Evolutionary conservation across 2,329 filamentous ascomycete species (phyloP).

Genomic region (Periconia macrospinosa): DNA sequence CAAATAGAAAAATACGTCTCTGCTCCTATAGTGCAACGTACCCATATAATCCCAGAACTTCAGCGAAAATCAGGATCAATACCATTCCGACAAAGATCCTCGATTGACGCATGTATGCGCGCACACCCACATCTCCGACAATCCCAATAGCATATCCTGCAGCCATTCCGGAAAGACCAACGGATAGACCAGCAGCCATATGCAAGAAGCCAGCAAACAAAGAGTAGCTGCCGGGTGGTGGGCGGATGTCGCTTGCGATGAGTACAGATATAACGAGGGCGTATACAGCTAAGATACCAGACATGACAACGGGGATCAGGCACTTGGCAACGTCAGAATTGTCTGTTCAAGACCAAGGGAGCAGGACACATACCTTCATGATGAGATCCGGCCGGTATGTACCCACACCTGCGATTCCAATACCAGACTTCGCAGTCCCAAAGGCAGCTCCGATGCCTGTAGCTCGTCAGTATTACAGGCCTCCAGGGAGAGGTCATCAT

Average conservation of each 20-base stretch:
- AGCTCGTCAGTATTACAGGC: constrained; percentile 17
- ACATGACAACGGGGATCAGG: constrained; percentile 92
- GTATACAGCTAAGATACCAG: constrained; percentile 98
- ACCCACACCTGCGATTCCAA: constrained; percentile 83
- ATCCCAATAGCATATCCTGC: constrained; percentile 76
- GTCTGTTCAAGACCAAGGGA: constrained; percentile 5
- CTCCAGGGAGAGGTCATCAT: background rate
- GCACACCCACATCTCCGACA: constrained; percentile 89
- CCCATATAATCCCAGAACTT: constrained; percentile 97
- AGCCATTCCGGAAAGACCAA: constrained; percentile 52
- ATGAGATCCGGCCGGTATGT: constrained; percentile 84
- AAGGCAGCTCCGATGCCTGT: constrained; percentile 75
- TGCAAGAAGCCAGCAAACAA: constrained; percentile 95
- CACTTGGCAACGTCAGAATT: constrained; percentile 57
- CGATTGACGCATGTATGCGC: constrained; percentile 94
- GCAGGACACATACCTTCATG: constrained; percentile 69
- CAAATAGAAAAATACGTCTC: background rate
- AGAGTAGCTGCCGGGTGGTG: constrained; percentile 71
- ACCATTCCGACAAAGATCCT: constrained; percentile 99
- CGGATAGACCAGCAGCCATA: constrained; percentile 83
- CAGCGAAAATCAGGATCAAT: constrained; percentile 95
- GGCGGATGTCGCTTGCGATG: constrained; percentile 85
- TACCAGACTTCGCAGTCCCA: constrained; percentile 85
- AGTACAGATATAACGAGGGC: constrained; percentile 95
- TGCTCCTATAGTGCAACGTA: constrained; percentile 49